Base-by-base conservation (phyloP, 495 filamentous ascomycete species). In the Apiosordaria backusii region DNA sequence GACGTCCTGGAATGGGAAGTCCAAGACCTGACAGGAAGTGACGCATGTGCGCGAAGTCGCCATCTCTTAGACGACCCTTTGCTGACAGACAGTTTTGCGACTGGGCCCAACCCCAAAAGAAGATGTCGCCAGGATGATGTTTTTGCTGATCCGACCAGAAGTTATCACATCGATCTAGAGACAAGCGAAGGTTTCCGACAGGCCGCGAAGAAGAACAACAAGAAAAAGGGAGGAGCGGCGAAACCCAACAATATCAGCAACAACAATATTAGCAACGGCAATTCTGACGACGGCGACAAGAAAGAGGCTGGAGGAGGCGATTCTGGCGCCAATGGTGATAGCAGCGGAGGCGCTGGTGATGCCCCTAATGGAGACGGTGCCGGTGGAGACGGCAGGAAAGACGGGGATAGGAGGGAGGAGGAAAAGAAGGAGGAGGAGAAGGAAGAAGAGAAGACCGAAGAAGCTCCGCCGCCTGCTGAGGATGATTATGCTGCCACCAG, bases 151-250 rank as follows among this genome's bases (percentile, higher is more conserved):
- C 78, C 77, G 23, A 76, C 57, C 7, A 63, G 50, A 70, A 69
- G 60, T 68, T 61, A 71, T n/a, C 67, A 63, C 22, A 71, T 85
- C 57, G 80, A 85, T 67, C 76, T 84, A 29, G 65, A 68, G 3
- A 78, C 77, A n/a, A 70, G 83, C 50, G 78, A 80, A 18, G 81
- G 83, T 6, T 81, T 85, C 64, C 62, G 72, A 4, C 76, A 83
- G 62, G 74, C 74, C 27, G 79, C 75, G 3, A 82, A 81, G 64
- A 81, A 81, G 70, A 76, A 76, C 64, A 74, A 71, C 61, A 72
- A 69, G 16, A 72, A 71, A 26, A 45, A 45, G 35, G 35, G 35
- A 21, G 16, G 62, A 22, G 54, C 64, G 18, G 54, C 62, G 21
- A 67, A 69, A 55, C 15, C 53, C 19, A 23, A n/a, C 40, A 61